Conservation (phyloP, 2,329 filamentous ascomycete species). For the Fusarium sacchari region DNA sequence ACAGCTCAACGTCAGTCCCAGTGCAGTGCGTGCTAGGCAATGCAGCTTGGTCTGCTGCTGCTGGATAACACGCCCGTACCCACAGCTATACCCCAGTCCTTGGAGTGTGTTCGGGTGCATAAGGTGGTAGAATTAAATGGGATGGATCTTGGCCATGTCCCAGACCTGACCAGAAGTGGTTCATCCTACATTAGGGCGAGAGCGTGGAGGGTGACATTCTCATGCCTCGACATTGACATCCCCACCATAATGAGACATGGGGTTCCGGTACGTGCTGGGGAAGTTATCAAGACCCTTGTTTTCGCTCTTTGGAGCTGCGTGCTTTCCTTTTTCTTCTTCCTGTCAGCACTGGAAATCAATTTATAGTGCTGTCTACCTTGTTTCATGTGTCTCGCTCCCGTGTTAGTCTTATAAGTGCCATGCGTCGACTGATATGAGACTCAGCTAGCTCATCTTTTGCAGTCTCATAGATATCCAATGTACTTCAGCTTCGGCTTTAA, state of each 20-base stretch:
- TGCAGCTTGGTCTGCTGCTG: neutral
- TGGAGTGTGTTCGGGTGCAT: slow-evolving; percentile 29
- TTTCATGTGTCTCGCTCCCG: slow-evolving; percentile 2
- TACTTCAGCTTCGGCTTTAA: slow-evolving; percentile 21
- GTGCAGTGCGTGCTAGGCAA: slow-evolving; percentile 1
- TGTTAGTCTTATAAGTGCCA: slow-evolving; percentile 4
- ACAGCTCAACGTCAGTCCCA: slow-evolving; percentile 24
- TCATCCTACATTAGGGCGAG: slow-evolving; percentile 48
- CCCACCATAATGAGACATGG: slow-evolving; percentile 37
- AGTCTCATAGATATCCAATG: neutral
- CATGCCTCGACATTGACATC: slow-evolving; percentile 38
- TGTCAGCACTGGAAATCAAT: neutral
- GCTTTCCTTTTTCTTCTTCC: neutral
- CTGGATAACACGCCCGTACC: slow-evolving; percentile 15
- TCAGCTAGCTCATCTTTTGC: neutral
- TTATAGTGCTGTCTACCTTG: neutral
- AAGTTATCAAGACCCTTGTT: slow-evolving; percentile 39
- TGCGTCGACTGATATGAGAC: slow-evolving; percentile 1
- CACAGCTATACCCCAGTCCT: slow-evolving; percentile 5
- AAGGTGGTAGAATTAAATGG: slow-evolving; percentile 39
- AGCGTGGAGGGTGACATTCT: slow-evolving; percentile 46
- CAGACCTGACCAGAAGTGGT: slow-evolving; percentile 46
- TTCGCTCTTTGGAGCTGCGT: slow-evolving; percentile 7
- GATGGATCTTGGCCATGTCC: slow-evolving; percentile 42
- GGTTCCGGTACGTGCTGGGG: slow-evolving; percentile 33